Evolutionary conservation across 106 monocot species (phyloP).

Genomic region (Acorus gramineus): DNA sequence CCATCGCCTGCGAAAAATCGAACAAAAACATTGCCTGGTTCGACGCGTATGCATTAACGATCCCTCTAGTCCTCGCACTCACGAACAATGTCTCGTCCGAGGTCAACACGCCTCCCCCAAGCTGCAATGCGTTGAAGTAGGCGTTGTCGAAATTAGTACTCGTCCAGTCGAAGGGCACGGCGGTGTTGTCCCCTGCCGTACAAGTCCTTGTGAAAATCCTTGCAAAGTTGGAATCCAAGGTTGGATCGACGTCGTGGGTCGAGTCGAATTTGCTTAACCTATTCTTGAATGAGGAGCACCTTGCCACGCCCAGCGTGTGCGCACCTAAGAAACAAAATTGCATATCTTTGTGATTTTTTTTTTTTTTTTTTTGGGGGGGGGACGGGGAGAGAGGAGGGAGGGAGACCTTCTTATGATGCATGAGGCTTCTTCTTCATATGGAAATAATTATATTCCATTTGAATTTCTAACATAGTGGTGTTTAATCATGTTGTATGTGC

Average conservation of each 20-base stretch:
- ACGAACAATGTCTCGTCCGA: conserved; percentile 60
- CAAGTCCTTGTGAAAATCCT: conserved; percentile 17
- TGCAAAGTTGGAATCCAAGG: conserved; percentile 33
- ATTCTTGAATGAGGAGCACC: conserved; percentile 56
- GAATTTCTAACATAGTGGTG: too few relatives aligned
- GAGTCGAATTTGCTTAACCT: conserved; percentile 39
- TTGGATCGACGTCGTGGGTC: conserved; percentile 33
- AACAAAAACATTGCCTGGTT: conserved; percentile 58
- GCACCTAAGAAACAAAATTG: conserved; percentile 23
- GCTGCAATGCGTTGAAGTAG: conserved; percentile 47
- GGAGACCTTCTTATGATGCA: too few relatives aligned
- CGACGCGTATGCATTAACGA: conserved; percentile 49
- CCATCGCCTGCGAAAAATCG: conserved; percentile 56
- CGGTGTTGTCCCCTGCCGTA: conserved; percentile 33
- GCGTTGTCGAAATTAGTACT: conserved; percentile 44
- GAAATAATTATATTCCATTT: too few relatives aligned
- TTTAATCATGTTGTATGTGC: too few relatives aligned
- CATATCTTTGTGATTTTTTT: not conserved
- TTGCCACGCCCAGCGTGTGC: conserved; percentile 62
- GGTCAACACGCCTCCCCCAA: conserved; percentile 30
- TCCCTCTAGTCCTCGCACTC: conserved; percentile 20
- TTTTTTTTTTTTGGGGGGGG: too few relatives aligned
- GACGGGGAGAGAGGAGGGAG: too few relatives aligned
- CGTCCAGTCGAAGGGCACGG: conserved; percentile 39
- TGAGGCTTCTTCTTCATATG: too few relatives aligned